Evolutionary conservation across 768 basidiomycete genomes (phyloP), one percentile per base, ranked within the genome.

Genomic region (Suillus luteus): DNA sequence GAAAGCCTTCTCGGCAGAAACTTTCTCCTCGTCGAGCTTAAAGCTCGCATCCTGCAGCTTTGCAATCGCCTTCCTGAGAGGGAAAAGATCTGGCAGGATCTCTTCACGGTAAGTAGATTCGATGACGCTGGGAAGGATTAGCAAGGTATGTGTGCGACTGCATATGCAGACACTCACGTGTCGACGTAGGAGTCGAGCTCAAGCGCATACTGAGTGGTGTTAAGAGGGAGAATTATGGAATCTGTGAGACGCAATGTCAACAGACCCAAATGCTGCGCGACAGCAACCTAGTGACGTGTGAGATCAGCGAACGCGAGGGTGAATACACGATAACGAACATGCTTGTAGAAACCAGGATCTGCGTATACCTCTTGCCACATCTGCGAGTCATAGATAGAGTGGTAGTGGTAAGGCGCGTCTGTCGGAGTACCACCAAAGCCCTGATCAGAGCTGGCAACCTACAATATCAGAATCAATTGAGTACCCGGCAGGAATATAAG

Each of bases 331-430:
- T 24, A 54, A 41, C 57, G 41, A 19, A 58, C 57, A 74, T 93
- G 91, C 55, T 86, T 83, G 72, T 85, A 77, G 79, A 92, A 95
- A 22, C 84, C 85, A 43, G 89, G 87, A 71, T 95, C 93, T 22
- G 83, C 90, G 65, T 89, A 94, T 60, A 82, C 70, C 66, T 91
- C 87, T 73, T 90, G 88, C 87, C 88, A 95, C 55, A 78, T 75
- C 65, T 86, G 81, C 31, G 83, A 85, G 72, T 94, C 92, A 69
- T 90, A 93, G 63, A 91, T 82, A 2, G 87, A 89, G 70, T 79
- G 87, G 68, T 93, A 94, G 72, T 93, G 92, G 68, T 92, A 93
- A 2, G 81, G 79, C 14, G 90, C 82, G 68, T 90, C 90, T 17
- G 77, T 79, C 1, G 75, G 74, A n/a, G 78, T 76, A 2, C 58